Evolutionary conservation across 345 rosid species (phyloP), one percentile per base, ranked within the genome.

Genomic region (Hirschfeldia incana): DNA sequence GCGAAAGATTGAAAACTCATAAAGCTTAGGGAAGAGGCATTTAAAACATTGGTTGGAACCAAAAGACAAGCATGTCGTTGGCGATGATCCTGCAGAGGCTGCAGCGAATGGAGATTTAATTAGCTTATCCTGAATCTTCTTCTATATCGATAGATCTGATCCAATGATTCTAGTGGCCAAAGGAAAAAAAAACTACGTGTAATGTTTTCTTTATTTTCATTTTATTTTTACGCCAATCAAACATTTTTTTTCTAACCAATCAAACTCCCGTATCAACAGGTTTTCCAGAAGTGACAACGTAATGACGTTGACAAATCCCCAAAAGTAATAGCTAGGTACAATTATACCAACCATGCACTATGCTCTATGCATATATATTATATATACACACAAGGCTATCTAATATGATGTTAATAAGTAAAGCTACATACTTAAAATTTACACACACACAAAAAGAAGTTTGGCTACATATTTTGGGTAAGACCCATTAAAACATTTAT

Each of bases 401-500:
- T 67, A 9, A 66, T 59, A 21, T 21, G 21, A 21, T 21, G 21
- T 21, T 21, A 21, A 21, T 21, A 21, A 21, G 21, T 21, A 21
- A 21, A 21, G 21, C 21, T 21, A 21, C 21, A 21, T 21, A 21
- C 21, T 21, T 21, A 1, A 21, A 0, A 21, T 21, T 21, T 21
- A 21, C 21, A 21, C 21, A 21, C 21, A 21, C 21, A 21, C 21
- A 21, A 21, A 21, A 21, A 21, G 21, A 21, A 21, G 21, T 21
- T 75, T 46, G 27, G n/a, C 69, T 55, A 29, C 71, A 74, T 75
- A 69, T 37, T 75, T 70, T 64, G 70, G 32, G 44, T 55, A 12
- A 51, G 8, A 44, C 72, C 42, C 59, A 34, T 66, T 58, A 64
- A 33, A 58, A 26, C 73, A 80, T 75, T 80, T 70, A 80, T 80